Percentiles rank a stretch among this genome's conserved stretches.
phyloP scores from a whole-genome alignment of 345 rosid species.

The Carallia pectinifolia region DNA sequence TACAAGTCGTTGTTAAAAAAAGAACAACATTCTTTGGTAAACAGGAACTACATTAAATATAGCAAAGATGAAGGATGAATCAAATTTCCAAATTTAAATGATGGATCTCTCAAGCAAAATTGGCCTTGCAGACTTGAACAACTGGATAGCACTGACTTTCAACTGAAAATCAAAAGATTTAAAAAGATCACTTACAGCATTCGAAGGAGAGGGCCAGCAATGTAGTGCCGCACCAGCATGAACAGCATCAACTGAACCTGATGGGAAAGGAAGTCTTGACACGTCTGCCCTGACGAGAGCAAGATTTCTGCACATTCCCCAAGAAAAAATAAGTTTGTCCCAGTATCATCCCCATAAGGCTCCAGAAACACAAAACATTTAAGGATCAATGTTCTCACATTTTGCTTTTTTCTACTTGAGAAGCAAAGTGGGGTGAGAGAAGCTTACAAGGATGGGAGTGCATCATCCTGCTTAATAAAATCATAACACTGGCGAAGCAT shows the following conservation, averaged over 20 bases:
- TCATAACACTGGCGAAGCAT: conserved; percentile 94
- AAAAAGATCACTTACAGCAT: conserved; percentile 57
- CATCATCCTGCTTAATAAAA: conserved; percentile 61
- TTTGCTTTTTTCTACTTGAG: background rate
- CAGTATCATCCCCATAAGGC: background rate
- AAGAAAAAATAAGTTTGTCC: conserved; percentile 14
- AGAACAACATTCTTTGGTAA: background rate
- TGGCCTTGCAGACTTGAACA: conserved; percentile 5
- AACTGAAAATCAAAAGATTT: background rate
- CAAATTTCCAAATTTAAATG: background rate
- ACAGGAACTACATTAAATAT: background rate
- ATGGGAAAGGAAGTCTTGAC: conserved; percentile 79
- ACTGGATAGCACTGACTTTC: background rate
- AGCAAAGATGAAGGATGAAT: background rate
- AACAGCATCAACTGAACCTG: conserved; percentile 80
- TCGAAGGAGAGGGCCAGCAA: conserved; percentile 96
- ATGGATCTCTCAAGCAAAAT: background rate
- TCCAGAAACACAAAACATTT: background rate
- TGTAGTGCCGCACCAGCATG: conserved; percentile 97
- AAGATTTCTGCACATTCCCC: conserved; percentile 50
- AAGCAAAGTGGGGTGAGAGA: conserved; percentile 4
- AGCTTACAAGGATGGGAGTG: conserved; percentile 42
- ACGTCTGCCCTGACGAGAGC: conserved; percentile 94
- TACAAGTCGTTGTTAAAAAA: no score
- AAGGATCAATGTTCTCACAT: background rate